A percentile compares a stretch with the other conserved stretches of the same genome.
These are phyloP conservation scores for Emergomyces pasteurianus DNA, from an alignment of 2,329 filamentous ascomycete genomes.

Conservation along the genomic window DNA sequence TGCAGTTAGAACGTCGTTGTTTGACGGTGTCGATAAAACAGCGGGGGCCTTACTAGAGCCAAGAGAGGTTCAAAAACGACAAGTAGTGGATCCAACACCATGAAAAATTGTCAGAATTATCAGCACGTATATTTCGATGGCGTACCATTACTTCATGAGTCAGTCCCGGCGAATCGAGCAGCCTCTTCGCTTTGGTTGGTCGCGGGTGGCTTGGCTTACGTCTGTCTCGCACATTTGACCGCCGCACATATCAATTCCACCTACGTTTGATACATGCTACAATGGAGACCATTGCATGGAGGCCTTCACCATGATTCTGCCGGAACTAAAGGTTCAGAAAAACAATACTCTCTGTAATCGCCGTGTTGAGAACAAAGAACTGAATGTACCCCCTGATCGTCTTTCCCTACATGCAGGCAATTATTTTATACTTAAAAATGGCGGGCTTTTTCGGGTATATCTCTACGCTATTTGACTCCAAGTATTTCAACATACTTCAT, in stretches of 20 bases:
- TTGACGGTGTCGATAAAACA: conserved; percentile 9
- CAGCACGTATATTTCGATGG: not conserved
- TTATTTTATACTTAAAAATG: not conserved
- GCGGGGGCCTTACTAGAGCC: conserved; percentile 3
- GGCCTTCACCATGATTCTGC: not conserved
- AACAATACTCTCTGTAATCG: not conserved
- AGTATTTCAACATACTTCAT: not conserved
- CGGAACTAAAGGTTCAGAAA: not conserved
- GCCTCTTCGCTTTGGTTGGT: too few relatives aligned
- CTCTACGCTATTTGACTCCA: not conserved
- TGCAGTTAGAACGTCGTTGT: conserved; percentile 5
- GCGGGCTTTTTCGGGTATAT: not conserved
- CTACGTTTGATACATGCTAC: not conserved
- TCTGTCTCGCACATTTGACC: not conserved
- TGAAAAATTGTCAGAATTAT: not conserved
- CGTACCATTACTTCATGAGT: not conserved
- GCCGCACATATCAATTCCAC: not conserved
- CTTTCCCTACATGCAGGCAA: not conserved
- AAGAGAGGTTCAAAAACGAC: not conserved
- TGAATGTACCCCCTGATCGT: not conserved
- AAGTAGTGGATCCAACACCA: not conserved
- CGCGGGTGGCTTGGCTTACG: not conserved
- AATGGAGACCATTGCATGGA: not conserved
- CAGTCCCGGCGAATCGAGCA: not conserved
- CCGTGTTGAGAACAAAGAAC: not conserved